phyloP scores from a whole-genome alignment of 2,329 filamentous ascomycete species.

The Aschersonia sp. region DNA sequence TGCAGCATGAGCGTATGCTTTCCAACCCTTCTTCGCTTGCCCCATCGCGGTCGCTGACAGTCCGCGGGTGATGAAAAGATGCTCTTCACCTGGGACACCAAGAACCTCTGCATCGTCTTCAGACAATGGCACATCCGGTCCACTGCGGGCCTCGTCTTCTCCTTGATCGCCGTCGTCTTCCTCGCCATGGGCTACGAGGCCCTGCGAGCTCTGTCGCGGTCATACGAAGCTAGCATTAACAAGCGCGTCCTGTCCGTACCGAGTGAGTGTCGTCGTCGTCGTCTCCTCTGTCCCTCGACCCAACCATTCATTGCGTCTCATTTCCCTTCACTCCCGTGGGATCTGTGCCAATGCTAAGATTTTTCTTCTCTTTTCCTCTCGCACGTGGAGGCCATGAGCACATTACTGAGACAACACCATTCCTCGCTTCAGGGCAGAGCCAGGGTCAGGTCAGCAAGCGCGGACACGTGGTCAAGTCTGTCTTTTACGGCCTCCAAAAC shows the following conservation, averaged over 20 bases:
- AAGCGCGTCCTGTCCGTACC: slow-evolving; percentile 31
- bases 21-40: neutral
- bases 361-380: slow-evolving; percentile 2
- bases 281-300: neutral
- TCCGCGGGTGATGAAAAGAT: slow-evolving; percentile 41
- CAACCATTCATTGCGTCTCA: neutral
- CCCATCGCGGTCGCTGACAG: too few species aligned
- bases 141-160: slow-evolving; percentile 60
- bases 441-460: slow-evolving; percentile 46
- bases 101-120: slow-evolving; percentile 93
- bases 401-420: slow-evolving; percentile 48
- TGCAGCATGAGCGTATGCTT: slow-evolving; percentile 80
- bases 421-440: slow-evolving; percentile 60
- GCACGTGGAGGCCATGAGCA: slow-evolving; percentile 17
- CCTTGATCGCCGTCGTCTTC: slow-evolving; percentile 67
- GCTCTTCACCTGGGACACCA: slow-evolving; percentile 94
- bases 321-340: slow-evolving; percentile 1
- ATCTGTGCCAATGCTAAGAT: slow-evolving; percentile 17
- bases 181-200: slow-evolving; percentile 89
- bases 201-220: slow-evolving; percentile 59
- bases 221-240: slow-evolving; percentile 53
- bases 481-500: slow-evolving; percentile 81
- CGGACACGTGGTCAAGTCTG: slow-evolving; percentile 65
- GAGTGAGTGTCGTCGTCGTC: slow-evolving; percentile 28
- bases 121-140: slow-evolving; percentile 74